Percentiles rank a stretch among this genome's conserved stretches.
phyloP scores from a whole-genome alignment of 1,284 basidiomycete species.

The Pascua sp. region DNA sequence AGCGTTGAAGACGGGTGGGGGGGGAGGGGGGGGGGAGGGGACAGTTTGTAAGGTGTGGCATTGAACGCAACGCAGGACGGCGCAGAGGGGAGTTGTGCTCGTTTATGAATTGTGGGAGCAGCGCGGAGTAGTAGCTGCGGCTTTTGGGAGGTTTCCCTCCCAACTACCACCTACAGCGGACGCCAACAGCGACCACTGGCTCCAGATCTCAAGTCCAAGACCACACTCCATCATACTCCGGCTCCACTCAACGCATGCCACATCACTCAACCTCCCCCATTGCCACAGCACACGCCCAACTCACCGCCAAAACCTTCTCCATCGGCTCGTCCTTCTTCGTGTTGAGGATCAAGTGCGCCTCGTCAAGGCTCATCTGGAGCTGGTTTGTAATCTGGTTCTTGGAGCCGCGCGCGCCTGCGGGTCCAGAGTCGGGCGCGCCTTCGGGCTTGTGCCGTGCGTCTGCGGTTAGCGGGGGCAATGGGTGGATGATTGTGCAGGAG shows the following conservation, averaged over 20 bases:
- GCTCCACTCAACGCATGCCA: too few relatives aligned
- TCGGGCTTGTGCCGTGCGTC: conserved; percentile 76
- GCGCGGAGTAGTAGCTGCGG: too few relatives aligned
- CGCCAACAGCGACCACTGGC: too few relatives aligned
- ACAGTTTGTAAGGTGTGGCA: too few relatives aligned
- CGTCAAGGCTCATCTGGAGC: conserved; percentile 93
- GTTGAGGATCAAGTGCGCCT: conserved; percentile 92
- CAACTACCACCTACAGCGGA: too few relatives aligned
- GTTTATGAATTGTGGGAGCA: too few relatives aligned
- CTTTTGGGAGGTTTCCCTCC: neutral
- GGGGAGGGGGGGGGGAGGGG: neutral
- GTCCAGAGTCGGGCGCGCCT: conserved; percentile 36
- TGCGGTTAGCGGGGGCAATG: conserved; percentile 35
- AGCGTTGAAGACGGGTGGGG: too few relatives aligned
- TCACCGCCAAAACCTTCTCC: conserved; percentile 69
- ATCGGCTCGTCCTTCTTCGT: conserved; percentile 69
- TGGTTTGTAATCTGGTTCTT: conserved; percentile 53
- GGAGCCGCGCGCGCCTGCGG: conserved; percentile 23
- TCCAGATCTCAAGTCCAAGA: too few relatives aligned
- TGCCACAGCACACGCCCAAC: conserved; percentile 33
- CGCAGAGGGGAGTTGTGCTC: too few relatives aligned
- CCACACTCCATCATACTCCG: too few relatives aligned
- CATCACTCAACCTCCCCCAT: too few relatives aligned
- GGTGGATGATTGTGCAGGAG: neutral
- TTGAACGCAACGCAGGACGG: too few relatives aligned